Conservation (phyloP, 177 flowering plant genomes). For the Vitis hybrid region DNA sequence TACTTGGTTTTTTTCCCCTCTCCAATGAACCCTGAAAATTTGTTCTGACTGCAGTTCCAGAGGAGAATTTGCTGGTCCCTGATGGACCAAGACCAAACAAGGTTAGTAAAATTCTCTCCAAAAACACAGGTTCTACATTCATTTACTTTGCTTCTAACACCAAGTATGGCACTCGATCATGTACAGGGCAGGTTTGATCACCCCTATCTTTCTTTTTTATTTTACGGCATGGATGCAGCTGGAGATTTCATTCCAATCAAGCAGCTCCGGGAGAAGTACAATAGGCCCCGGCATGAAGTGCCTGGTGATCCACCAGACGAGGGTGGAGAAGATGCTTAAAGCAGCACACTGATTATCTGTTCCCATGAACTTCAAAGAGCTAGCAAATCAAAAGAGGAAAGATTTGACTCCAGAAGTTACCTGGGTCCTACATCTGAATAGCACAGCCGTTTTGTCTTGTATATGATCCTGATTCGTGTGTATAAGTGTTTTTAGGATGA, state of each 20-base stretch:
- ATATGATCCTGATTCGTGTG: no score
- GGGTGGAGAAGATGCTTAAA: slow-evolving; percentile 21
- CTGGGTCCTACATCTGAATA: no score
- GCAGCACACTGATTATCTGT: background rate
- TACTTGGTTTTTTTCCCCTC: background rate
- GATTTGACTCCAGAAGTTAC: no score
- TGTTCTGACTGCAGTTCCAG: slow-evolving; percentile 62
- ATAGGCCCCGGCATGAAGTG: slow-evolving; percentile 81
- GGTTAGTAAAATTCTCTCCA: slow-evolving; percentile 40
- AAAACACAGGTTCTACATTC: background rate
- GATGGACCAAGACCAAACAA: slow-evolving; percentile 71
- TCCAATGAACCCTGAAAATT: background rate
- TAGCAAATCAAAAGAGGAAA: no score
- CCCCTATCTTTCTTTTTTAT: slow-evolving; percentile 83
- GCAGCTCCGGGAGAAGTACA: slow-evolving; percentile 87
- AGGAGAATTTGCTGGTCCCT: slow-evolving; percentile 74
- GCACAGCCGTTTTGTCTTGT: no score
- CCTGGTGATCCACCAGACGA: slow-evolving; percentile 59
- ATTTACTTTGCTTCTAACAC: background rate
- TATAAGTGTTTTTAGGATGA: no score
- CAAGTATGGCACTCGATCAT: slow-evolving; percentile 1
- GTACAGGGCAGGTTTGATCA: slow-evolving; percentile 83
- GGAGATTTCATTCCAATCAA: slow-evolving; percentile 93
- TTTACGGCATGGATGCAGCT: slow-evolving; percentile 79
- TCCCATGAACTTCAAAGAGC: no score